Evolutionary conservation across 2,329 filamentous ascomycete species (phyloP).

Genomic region (Trichocomaceae sp.): DNA sequence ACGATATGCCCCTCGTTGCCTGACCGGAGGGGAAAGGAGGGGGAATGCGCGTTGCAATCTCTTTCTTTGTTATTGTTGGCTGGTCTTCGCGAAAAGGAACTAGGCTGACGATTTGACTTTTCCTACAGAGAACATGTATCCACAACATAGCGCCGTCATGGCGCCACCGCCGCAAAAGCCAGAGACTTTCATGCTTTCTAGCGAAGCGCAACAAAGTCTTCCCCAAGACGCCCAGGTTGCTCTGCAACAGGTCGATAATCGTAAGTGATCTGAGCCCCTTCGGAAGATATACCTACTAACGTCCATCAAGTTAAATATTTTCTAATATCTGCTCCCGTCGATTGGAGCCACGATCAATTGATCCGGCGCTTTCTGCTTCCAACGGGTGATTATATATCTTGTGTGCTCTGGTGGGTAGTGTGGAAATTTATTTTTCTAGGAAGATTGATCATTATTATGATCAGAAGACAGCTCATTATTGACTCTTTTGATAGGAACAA

Average conservation of each 20-base stretch:
- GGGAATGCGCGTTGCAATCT: background rate
- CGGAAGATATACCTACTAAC: slow-evolving; percentile 14
- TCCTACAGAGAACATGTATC: slow-evolving; percentile 56
- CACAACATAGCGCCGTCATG: slow-evolving; percentile 74
- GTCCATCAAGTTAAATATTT: slow-evolving; percentile 86
- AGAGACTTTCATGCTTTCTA: slow-evolving; percentile 97
- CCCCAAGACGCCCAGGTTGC: slow-evolving; percentile 96
- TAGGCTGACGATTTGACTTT: slow-evolving; percentile 17
- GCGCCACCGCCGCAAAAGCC: slow-evolving; percentile 88
- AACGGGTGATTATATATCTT: slow-evolving; percentile 97
- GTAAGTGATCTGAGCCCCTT: slow-evolving; percentile 51
- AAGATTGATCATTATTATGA: background rate
- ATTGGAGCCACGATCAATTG: slow-evolving; percentile 95
- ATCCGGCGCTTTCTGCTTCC: slow-evolving; percentile 92
- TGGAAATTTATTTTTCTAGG: slow-evolving; percentile 5
- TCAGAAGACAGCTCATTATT: background rate
- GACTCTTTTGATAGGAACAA: slow-evolving; percentile 64
- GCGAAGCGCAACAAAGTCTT: slow-evolving; percentile 90
- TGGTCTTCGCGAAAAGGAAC: slow-evolving; percentile 6
- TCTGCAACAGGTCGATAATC: slow-evolving; percentile 94
- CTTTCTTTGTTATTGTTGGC: slow-evolving; percentile 15
- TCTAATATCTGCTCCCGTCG: slow-evolving; percentile 94
- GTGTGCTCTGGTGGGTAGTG: slow-evolving; percentile 71
- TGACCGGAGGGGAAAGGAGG: background rate
- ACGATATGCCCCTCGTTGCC: background rate